Evolutionary conservation across 2,329 filamentous ascomycete species (phyloP).

Genomic region (Alternaria hordeiaustralica): DNA sequence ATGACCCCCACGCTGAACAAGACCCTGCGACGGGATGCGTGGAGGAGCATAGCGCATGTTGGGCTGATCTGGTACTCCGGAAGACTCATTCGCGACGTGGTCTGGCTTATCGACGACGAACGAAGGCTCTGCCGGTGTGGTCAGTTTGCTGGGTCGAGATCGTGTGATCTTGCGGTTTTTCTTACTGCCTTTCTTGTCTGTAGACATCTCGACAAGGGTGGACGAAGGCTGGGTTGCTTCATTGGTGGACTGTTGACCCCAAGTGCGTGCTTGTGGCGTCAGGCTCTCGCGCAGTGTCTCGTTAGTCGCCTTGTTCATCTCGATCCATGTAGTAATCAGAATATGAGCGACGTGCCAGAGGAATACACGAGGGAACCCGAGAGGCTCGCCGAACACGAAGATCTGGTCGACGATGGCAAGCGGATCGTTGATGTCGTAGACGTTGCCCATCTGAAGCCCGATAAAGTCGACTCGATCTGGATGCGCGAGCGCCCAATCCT

Average conservation of each 20-base stretch:
- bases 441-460: slow-evolving; percentile 16
- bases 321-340: slow-evolving; percentile 28
- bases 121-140: slow-evolving; percentile 10
- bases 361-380: slow-evolving; percentile 32
- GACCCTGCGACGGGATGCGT: neutral
- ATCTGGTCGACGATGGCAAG: slow-evolving; percentile 36
- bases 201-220: neutral
- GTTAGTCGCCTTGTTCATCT: neutral
- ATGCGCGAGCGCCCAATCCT: slow-evolving; percentile 29
- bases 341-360: slow-evolving; percentile 38
- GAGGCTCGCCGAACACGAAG: slow-evolving; percentile 34
- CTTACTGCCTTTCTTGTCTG: slow-evolving; percentile 13
- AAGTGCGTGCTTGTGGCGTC: neutral
- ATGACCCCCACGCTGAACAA: neutral
- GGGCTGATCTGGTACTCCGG: neutral
- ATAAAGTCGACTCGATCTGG: slow-evolving; percentile 27
- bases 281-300: neutral
- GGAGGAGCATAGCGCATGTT: neutral
- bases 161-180: slow-evolving; percentile 2
- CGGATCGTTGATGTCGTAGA: slow-evolving; percentile 26
- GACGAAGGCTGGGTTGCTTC: neutral
- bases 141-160: slow-evolving; percentile 12
- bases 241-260: neutral
- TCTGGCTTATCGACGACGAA: neutral
- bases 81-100: neutral